phyloP scores from a whole-genome alignment of 2,329 filamentous ascomycete species.

The Sclerotinia glacialis region DNA sequence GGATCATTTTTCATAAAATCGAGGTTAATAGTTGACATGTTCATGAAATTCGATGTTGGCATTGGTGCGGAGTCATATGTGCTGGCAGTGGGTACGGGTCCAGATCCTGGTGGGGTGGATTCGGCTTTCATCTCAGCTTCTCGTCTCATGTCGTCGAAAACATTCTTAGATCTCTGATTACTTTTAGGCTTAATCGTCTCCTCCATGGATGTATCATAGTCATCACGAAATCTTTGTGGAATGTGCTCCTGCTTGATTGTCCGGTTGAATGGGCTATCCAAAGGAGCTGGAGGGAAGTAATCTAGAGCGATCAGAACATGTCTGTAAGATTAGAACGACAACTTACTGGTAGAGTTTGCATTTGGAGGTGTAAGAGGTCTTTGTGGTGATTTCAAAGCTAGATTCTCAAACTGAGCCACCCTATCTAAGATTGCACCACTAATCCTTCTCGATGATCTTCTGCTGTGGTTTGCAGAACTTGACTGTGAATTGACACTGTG shows the following conservation, averaged over 20 bases:
- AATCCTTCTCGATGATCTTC: constrained; percentile 46
- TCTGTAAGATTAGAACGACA: not conserved
- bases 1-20: constrained; percentile 43
- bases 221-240: constrained; percentile 55
- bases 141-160: constrained; percentile 59
- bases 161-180: constrained; percentile 48
- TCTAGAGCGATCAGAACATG: constrained; percentile 44
- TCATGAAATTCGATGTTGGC: constrained; percentile 56
- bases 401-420: constrained; percentile 57
- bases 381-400: constrained; percentile 45
- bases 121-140: constrained; percentile 52
- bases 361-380: constrained; percentile 62
- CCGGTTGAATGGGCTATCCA: constrained; percentile 58
- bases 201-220: constrained; percentile 64
- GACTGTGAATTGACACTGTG: constrained; percentile 27
- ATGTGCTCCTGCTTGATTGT: constrained; percentile 37
- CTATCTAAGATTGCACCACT: constrained; percentile 61
- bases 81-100: constrained; percentile 46
- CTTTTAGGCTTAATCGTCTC: constrained; percentile 60
- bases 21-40: constrained; percentile 47
- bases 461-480: constrained; percentile 32
- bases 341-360: constrained; percentile 59
- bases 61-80: constrained; percentile 54
- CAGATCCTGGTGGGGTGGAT: constrained; percentile 56
- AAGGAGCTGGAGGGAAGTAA: constrained; percentile 66